These are phyloP conservation scores for Heterobasidion annosum DNA, from an alignment of 1,284 basidiomycete species.

Conservation along the genomic window DNA sequence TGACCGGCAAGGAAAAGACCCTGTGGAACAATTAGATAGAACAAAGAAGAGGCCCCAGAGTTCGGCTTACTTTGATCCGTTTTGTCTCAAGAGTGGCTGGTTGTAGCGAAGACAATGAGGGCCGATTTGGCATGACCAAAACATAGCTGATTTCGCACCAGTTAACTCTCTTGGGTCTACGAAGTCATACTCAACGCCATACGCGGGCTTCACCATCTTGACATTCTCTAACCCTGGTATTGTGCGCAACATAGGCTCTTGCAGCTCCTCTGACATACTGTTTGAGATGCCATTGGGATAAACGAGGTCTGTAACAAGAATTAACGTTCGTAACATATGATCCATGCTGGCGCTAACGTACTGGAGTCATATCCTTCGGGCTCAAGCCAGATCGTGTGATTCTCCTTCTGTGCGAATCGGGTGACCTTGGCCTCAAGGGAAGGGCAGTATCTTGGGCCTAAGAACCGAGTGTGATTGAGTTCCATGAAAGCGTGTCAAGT, in stretches of 20 bases:
- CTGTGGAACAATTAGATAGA: conserved; percentile 20
- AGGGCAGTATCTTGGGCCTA: conserved; percentile 86
- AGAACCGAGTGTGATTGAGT: neutral
- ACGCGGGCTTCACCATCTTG: conserved; percentile 75
- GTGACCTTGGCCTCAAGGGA: conserved; percentile 83
- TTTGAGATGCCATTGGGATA: conserved; percentile 89
- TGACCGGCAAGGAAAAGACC: conserved; percentile 84
- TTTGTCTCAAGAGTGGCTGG: conserved; percentile 81
- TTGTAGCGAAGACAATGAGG: neutral
- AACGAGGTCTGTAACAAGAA: conserved; percentile 47
- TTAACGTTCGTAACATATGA: neutral
- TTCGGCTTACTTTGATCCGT: conserved; percentile 46
- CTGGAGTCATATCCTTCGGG: conserved; percentile 86
- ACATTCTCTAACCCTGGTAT: conserved; percentile 81
- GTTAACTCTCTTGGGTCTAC: conserved; percentile 80
- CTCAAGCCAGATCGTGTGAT: conserved; percentile 82
- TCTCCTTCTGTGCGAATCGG: conserved; percentile 65
- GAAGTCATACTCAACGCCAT: conserved; percentile 91
- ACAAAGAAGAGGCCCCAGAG: neutral
- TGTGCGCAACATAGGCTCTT: conserved; percentile 73
- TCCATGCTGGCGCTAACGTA: conserved; percentile 18
- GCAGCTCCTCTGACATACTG: conserved; percentile 78
- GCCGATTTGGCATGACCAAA: neutral
- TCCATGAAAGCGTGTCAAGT: neutral
- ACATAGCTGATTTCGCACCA: conserved; percentile 31